Conservation (phyloP, 345 rosid species). For the Eucalyptus microcorys region DNA sequence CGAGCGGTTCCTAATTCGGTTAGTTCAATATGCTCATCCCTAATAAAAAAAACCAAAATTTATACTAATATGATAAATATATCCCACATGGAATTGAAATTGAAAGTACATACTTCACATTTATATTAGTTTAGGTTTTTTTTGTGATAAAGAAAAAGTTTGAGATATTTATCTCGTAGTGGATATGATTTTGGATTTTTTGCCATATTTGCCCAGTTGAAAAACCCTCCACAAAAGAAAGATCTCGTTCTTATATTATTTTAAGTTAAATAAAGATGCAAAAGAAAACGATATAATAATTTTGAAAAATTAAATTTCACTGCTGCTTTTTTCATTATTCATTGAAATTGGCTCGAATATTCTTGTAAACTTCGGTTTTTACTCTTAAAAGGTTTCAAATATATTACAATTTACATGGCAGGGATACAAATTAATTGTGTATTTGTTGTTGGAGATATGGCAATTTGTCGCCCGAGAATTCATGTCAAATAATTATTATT, state of each 20-base stretch:
- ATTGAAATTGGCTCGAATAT: neutral
- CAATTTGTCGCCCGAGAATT: fast-evolving
- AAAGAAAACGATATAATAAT: neutral
- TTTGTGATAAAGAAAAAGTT: fast-evolving
- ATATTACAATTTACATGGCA: neutral
- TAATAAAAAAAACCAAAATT: too few relatives aligned
- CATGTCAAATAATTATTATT: neutral
- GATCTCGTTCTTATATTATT: neutral
- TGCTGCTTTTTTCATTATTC: neutral
- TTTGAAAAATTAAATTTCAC: neutral
- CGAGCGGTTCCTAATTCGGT: fast-evolving
- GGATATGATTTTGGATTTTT: neutral
- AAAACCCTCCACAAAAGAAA: neutral
- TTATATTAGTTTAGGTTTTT: too few relatives aligned
- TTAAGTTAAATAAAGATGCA: neutral
- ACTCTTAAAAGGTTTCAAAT: neutral
- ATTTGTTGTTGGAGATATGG: neutral
- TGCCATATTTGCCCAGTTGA: neutral
- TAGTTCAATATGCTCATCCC: fast-evolving
- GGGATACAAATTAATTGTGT: neutral
- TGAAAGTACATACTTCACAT: fast-evolving
- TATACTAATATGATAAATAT: fast-evolving
- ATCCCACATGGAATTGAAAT: fast-evolving
- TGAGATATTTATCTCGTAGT: fast-evolving
- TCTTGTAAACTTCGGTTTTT: neutral